Conservation (phyloP, 805 yeast species). For the Wickerhamiella bombiphila region DNA sequence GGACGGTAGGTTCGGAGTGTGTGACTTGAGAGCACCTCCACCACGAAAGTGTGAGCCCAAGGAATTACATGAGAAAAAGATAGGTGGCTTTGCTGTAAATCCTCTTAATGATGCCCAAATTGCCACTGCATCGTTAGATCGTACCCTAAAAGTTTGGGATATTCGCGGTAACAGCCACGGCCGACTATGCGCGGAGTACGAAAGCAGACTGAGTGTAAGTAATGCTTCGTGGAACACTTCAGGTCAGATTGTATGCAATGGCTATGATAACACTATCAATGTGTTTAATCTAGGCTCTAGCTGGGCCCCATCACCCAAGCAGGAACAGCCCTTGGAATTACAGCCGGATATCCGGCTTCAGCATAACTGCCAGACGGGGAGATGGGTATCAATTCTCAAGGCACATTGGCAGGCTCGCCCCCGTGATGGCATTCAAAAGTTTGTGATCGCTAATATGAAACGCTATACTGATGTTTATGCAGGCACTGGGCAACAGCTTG, state of each 20-base stretch:
- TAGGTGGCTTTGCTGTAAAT: slow-evolving; percentile 75
- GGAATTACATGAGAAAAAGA: slow-evolving; percentile 74
- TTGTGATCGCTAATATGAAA: slow-evolving; percentile 89
- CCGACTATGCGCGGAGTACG: slow-evolving; percentile 39
- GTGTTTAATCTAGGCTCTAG: slow-evolving; percentile 39
- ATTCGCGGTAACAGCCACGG: slow-evolving; percentile 30
- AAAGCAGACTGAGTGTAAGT: slow-evolving; percentile 67
- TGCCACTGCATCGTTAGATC: slow-evolving; percentile 80
- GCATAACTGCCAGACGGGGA: slow-evolving; percentile 92
- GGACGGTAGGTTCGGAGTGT: slow-evolving; percentile 61
- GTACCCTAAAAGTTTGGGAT: slow-evolving; percentile 81
- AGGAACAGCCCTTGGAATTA: slow-evolving; percentile 24
- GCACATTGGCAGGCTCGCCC: slow-evolving; percentile 76
- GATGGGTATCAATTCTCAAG: slow-evolving; percentile 90
- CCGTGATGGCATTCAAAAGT: slow-evolving; percentile 57
- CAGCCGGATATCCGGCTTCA: slow-evolving; percentile 49
- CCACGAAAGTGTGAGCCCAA: slow-evolving; percentile 16
- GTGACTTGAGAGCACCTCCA: slow-evolving; percentile 52
- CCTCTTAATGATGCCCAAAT: slow-evolving; percentile 52
- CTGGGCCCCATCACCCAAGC: slow-evolving; percentile 7
- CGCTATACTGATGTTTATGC: slow-evolving; percentile 71
- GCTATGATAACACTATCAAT: slow-evolving; percentile 75
- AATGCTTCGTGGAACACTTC: slow-evolving; percentile 69
- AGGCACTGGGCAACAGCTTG: slow-evolving; percentile 61
- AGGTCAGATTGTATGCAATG: slow-evolving; percentile 69